Percentiles rank a stretch among this genome's conserved stretches.
phyloP scores from a whole-genome alignment of 2,329 filamentous ascomycete genomes.

The Colletotrichum brevisporum region DNA sequence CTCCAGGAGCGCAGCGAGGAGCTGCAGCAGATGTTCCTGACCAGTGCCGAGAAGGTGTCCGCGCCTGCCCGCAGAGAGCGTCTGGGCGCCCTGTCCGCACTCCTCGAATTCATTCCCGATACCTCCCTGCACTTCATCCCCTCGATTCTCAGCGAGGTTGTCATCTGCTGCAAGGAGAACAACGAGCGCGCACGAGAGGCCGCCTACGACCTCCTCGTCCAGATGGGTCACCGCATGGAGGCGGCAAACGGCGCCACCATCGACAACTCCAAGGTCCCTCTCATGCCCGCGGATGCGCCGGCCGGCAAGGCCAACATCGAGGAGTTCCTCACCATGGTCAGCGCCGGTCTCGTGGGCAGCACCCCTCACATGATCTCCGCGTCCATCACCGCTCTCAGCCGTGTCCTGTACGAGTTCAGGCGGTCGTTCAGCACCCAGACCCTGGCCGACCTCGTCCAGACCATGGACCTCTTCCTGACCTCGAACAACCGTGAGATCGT shows the following conservation, averaged over 20 bases:
- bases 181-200: constrained; percentile 93
- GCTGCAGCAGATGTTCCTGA: constrained; percentile 84
- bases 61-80: constrained; percentile 89
- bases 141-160: constrained; percentile 90
- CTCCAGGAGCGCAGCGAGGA: constrained; percentile 82
- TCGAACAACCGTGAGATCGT: constrained; percentile 98
- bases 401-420: constrained; percentile 95
- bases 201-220: constrained; percentile 90
- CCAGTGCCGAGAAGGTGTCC: constrained; percentile 86
- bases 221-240: constrained; percentile 86
- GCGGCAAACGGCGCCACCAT: constrained; percentile 78
- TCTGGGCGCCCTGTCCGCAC: constrained; percentile 83
- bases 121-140: constrained; percentile 93
- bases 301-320: constrained; percentile 86
- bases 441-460: constrained; percentile 88
- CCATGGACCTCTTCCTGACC: constrained; percentile 95
- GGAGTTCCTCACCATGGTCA: constrained; percentile 99
- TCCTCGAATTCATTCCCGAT: constrained; percentile 84
- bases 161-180: constrained; percentile 96
- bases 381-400: constrained; percentile 92
- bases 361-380: constrained; percentile 98
- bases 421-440: constrained; percentile 76
- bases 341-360: constrained; percentile 90
- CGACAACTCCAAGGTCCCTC: constrained; percentile 86
- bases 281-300: constrained; percentile 87